These are phyloP conservation scores for Begonia masoniana DNA, from an alignment of 306 rosid genomes.

Conservation along the genomic window DNA sequence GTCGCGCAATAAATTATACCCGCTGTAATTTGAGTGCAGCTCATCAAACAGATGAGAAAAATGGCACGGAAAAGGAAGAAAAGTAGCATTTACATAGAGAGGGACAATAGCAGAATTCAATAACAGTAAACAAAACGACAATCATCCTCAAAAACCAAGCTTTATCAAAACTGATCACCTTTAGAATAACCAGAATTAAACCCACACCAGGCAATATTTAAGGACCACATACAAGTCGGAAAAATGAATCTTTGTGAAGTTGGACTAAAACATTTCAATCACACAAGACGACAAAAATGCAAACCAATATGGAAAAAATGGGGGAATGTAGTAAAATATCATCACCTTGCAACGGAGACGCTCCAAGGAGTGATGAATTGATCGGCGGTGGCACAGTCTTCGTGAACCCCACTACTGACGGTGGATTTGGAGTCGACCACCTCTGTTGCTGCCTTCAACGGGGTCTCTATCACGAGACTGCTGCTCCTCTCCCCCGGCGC, in stretches of 20 bases:
- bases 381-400: constrained; percentile 68
- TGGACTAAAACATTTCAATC: too few relatives aligned
- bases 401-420: constrained; percentile 44
- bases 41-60: not conserved
- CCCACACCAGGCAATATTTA: too few relatives aligned
- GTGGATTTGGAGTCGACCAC: constrained; percentile 26
- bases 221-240: too few relatives aligned
- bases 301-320: not conserved
- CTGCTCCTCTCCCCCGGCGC: constrained; percentile 38
- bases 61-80: not conserved
- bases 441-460: constrained; percentile 25
- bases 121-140: not conserved
- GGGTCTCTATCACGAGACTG: constrained; percentile 30
- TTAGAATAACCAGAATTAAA: too few relatives aligned
- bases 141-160: not conserved
- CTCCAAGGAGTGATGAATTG: constrained; percentile 79
- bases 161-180: too few relatives aligned
- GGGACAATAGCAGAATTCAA: too few relatives aligned
- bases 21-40: constrained; percentile 24
- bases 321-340: not conserved
- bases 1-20: constrained; percentile 73
- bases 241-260: too few relatives aligned
- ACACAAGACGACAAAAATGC: not conserved
- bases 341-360: constrained; percentile 77
- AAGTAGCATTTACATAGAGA: too few relatives aligned